These are phyloP conservation scores for Saturnispora sanitii DNA, from an alignment of 805 yeast genomes.

Conservation along the genomic window DNA sequence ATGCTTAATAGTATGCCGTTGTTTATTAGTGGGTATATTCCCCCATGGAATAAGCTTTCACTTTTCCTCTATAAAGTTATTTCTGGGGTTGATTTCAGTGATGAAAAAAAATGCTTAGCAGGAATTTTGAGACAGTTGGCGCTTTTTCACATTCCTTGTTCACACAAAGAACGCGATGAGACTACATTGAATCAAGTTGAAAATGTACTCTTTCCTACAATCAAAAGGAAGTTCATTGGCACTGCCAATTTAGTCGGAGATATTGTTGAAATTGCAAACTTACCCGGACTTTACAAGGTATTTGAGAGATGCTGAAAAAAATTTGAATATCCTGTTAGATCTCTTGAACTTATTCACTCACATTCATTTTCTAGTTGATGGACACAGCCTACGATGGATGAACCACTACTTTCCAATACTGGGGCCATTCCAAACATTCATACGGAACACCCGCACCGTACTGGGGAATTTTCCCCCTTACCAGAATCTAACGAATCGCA, in stretches of 20 bases:
- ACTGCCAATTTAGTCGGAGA: slow-evolving; percentile 41
- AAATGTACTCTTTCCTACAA: slow-evolving; percentile 50
- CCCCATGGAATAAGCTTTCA: slow-evolving; percentile 56
- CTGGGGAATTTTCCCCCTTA: no score
- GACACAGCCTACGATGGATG: background rate
- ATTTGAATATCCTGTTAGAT: background rate
- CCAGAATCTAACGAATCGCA: background rate
- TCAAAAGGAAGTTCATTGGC: slow-evolving; percentile 57
- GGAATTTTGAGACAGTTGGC: slow-evolving; percentile 64
- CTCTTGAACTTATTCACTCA: background rate
- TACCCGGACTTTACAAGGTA: slow-evolving; percentile 84
- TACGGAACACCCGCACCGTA: background rate
- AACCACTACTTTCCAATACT: background rate
- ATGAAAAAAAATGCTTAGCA: slow-evolving; percentile 59
- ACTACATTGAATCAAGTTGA: slow-evolving; percentile 33
- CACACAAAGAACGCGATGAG: slow-evolving; percentile 11
- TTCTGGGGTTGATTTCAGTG: slow-evolving; percentile 47
- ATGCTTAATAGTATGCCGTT: slow-evolving; percentile 52
- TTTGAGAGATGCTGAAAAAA: slow-evolving; percentile 76
- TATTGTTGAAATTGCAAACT: slow-evolving; percentile 76
- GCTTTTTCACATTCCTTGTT: slow-evolving; percentile 40
- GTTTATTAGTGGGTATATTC: slow-evolving; percentile 52
- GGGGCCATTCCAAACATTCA: background rate
- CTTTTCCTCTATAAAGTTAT: slow-evolving; percentile 56
- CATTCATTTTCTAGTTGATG: background rate